Base-by-base conservation (phyloP, 306 rosid genomes). In the Trifolium dubium region DNA sequence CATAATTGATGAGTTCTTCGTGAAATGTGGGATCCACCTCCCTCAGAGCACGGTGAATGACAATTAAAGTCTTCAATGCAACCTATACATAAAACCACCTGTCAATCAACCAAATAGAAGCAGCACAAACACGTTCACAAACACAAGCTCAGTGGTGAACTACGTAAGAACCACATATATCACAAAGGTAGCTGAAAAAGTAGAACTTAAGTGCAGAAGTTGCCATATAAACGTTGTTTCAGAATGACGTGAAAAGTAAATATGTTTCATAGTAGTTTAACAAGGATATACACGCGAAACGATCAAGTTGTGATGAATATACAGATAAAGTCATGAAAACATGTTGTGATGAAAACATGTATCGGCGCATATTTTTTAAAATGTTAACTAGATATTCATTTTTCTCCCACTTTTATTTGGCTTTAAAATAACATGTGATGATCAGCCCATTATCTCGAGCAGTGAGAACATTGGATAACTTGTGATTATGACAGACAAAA, bases 21-120 rank as follows among this genome's bases (percentile, higher is more conserved):
- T 89, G 97, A 85, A 95, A 95, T 51, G 99, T 92, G 19, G 98
- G 98, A 77, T 95, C 99, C 80, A 95, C 98, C 82, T 95, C 99
- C 88, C 98, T 89, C 74, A 95, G 51, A 86, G 99, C 99, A 70
- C 99, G 99, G 77, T 95, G 99, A 79, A 95, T 95, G 69, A 95
- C 97, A 51, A 92, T 73, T 53, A 95, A 85, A 69, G 99, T 92
- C 83, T 95, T 95, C 83, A 90, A 65, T 31, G 99, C 99, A 81
- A 95, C 99, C 99, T 95, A 71, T 59, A 61, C 53, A 55, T 59
- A 67, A 64, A 78, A 61, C 41, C 73, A 83, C 77, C 61, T 64
- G 79, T 81, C 61, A 73, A 72, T 58, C 44, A 75, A 76, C 40
- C 66, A 59, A 64, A 80, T 53, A 72, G 67, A 76, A 51, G 50